Base-by-base conservation (phyloP, 768 basidiomycete genomes). In the Lanmaoa rubissima region DNA sequence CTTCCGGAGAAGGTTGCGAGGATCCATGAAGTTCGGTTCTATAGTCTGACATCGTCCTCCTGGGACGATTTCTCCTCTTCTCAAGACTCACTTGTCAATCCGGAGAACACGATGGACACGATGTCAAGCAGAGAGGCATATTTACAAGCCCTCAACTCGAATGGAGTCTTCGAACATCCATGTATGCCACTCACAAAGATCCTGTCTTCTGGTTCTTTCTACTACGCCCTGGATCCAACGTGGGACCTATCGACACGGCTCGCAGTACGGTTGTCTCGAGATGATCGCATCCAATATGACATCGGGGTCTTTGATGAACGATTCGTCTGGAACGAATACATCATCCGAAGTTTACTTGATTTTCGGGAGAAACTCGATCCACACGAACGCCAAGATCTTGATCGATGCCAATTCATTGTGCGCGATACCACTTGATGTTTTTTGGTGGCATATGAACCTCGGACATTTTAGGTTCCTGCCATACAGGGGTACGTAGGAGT, bases 311-410 rank as follows among this genome's bases (percentile, higher is more conserved):
- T 87, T 62, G 92, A 95, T 68, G 85, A 86, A 52, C 82, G 91
- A 49, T 96, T 95, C 68, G 83, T 98, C 13, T 99, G 96, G 96
- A 99, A 99, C 68, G 87, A 90, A 63, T 95, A 87, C 64, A 86
- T 98, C 51, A 82, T 95, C 44, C 80, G 86, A 42, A 91, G 92
- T 65, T 74, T 98, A 52, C 80, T 98, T 36, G 88, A 93, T 65
- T 98, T 98, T 73, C 78, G 97, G 48, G 85, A 88, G 51, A 78
- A 88, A 45, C 76, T 99, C 49, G 85, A 92, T 52, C 68, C 78
- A 26, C 73, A 77, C 21, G 88, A 94, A 67, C 78, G 87, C 31
- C 77, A 78, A 21, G 87, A 90, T 51, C 76, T 99, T 32, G 95
- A 98, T 73, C 73, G 73, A 19, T 91, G 90, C 61, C 88, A 90